A percentile compares a stretch with the other conserved stretches of the same genome.
Evolutionary conservation across 306 rosid genomes (phyloP).

Genomic region (Fragaria ananassa): DNA sequence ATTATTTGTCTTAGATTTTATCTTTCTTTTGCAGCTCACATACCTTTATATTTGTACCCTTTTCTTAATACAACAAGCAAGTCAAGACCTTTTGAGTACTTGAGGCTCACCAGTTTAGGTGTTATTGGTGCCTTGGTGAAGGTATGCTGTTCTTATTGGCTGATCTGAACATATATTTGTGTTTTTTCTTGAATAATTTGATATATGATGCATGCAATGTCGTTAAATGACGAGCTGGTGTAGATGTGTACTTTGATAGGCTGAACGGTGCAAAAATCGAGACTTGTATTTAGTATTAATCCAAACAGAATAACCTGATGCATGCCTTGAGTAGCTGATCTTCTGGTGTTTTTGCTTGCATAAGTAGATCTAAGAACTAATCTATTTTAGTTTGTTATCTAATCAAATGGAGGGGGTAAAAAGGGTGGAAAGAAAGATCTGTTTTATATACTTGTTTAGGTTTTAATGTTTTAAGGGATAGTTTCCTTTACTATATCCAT

Average conservation of each 20-base stretch:
- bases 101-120: constrained; percentile 87
- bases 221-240: neutral
- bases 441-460: neutral
- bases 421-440: neutral
- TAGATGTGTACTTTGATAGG: constrained; percentile 1
- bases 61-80: constrained; percentile 73
- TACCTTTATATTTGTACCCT: constrained; percentile 77
- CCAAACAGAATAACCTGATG: neutral
- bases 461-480: neutral
- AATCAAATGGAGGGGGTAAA: neutral
- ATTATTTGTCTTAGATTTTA: constrained; percentile 9
- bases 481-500: neutral
- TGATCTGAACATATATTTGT: neutral
- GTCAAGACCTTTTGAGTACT: constrained; percentile 71
- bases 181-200: neutral
- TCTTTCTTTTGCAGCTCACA: constrained; percentile 62
- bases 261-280: neutral
- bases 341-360: neutral
- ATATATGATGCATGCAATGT: neutral
- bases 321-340: neutral
- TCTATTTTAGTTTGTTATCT: neutral
- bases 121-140: constrained; percentile 88
- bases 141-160: constrained; percentile 41
- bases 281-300: neutral
- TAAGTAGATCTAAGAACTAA: constrained; percentile 2